Conservation (phyloP, 345 rosid species). For the Salix koriyanagi region DNA sequence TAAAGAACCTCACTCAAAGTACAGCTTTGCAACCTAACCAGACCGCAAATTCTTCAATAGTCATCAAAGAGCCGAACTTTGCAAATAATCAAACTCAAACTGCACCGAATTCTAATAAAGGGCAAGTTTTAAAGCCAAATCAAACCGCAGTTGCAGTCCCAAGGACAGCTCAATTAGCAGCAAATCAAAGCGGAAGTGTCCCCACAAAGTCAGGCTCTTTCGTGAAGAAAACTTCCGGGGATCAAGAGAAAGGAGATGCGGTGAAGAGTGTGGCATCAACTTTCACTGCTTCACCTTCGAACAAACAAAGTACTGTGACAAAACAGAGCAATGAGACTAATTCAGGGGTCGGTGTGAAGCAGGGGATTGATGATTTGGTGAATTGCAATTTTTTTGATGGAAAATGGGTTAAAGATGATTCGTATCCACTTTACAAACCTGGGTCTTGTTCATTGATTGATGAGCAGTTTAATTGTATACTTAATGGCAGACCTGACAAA, state of each 20-base stretch:
- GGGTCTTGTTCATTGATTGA: constrained; percentile 83
- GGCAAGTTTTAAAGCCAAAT: constrained; percentile 21
- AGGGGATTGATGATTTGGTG: constrained; percentile 39
- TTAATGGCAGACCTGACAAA: constrained; percentile 75
- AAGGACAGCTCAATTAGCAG: background rate
- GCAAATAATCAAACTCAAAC: constrained; percentile 12
- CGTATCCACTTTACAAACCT: constrained; percentile 89
- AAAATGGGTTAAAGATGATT: constrained; percentile 73
- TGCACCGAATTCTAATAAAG: constrained; percentile 15
- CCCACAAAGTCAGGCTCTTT: constrained; percentile 15
- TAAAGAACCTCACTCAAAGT: constrained; percentile 16
- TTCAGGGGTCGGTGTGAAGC: constrained; percentile 26
- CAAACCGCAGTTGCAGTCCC: constrained; percentile 25
- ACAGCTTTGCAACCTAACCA: constrained; percentile 14
- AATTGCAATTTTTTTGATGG: constrained; percentile 83
- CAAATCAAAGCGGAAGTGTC: constrained; percentile 15
- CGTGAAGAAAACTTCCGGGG: constrained; percentile 15
- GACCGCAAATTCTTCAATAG: constrained; percentile 4
- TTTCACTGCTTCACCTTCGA: constrained; percentile 29
- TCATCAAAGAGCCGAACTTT: constrained; percentile 1
- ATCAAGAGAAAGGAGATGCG: constrained; percentile 16
- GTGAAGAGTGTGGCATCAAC: constrained; percentile 32
- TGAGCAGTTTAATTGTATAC: constrained; percentile 72
- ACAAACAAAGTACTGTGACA: constrained; percentile 29
- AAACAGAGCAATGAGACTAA: constrained; percentile 34